Evolutionary conservation across 352 stramenopile species (phyloP).

Genomic region (Phytopythium litorale): DNA sequence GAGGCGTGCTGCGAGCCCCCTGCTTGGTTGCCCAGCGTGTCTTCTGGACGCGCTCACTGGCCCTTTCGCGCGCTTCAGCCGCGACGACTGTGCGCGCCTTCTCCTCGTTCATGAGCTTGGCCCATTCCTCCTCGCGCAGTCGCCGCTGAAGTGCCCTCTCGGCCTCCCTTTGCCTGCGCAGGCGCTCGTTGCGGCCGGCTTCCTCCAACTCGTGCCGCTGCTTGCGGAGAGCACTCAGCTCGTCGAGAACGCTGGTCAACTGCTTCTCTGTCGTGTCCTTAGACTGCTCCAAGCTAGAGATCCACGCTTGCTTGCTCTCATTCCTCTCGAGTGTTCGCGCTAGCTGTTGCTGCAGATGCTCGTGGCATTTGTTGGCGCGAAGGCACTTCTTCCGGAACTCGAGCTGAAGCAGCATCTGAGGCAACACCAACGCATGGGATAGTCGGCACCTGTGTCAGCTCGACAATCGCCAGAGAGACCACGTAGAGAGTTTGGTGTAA

Average conservation of each 20-base stretch:
- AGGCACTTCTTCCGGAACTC: slow-evolving; percentile 25
- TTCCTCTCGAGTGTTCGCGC: slow-evolving; percentile 15
- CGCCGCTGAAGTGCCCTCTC: slow-evolving; percentile 37
- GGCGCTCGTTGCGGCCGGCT: slow-evolving; percentile 30
- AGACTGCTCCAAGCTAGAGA: slow-evolving; percentile 18
- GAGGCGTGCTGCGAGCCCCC: slow-evolving; percentile 7
- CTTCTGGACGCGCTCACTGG: slow-evolving; percentile 34
- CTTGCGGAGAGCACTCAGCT: slow-evolving; percentile 17
- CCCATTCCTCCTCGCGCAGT: slow-evolving; percentile 46
- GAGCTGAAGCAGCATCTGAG: slow-evolving; percentile 39
- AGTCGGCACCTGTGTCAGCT: background rate
- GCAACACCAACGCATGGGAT: background rate
- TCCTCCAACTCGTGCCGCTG: slow-evolving; percentile 45
- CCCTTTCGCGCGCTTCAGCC: slow-evolving; percentile 39
- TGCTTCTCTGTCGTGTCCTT: slow-evolving; percentile 37
- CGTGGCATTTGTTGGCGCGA: slow-evolving; percentile 21
- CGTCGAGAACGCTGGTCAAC: slow-evolving; percentile 19
- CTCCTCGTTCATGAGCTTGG: slow-evolving; percentile 46
- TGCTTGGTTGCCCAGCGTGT: slow-evolving; percentile 10
- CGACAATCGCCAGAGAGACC: too few relatives aligned
- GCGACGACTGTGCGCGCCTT: slow-evolving; percentile 36
- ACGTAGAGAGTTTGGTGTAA: background rate
- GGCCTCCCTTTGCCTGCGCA: slow-evolving; percentile 41
- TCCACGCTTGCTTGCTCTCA: slow-evolving; percentile 13
- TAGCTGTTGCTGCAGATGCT: slow-evolving; percentile 21